phyloP scores from a whole-genome alignment of 768 basidiomycete genomes.

The Tephrocybe sp. region DNA sequence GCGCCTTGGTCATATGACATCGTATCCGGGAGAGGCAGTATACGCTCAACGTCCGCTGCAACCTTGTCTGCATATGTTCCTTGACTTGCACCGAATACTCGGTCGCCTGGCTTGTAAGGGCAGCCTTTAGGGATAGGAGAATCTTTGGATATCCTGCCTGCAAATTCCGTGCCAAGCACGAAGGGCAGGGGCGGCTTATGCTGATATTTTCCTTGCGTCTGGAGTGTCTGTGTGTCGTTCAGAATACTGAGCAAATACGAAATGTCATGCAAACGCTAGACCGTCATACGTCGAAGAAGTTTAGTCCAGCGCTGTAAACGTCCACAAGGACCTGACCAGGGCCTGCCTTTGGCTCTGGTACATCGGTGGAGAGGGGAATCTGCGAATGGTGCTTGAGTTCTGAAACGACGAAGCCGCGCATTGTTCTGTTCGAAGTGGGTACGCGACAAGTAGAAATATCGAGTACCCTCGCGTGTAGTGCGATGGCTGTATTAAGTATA shows the following conservation, averaged over 20 bases:
- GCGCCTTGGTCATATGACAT: slow-evolving; percentile 87
- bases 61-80: slow-evolving; percentile 83
- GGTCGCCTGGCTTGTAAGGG: slow-evolving; percentile 76
- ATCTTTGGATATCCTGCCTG: slow-evolving; percentile 67
- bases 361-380: slow-evolving; percentile 51
- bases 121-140: slow-evolving; percentile 83
- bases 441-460: too few species aligned
- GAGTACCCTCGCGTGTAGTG: too few species aligned
- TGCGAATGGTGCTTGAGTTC: slow-evolving; percentile 70
- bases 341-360: slow-evolving; percentile 55
- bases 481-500: background rate
- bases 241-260: background rate
- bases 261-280: background rate
- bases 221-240: slow-evolving; percentile 59
- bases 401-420: slow-evolving; percentile 79
- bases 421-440: slow-evolving; percentile 26
- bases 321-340: slow-evolving; percentile 69
- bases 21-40: slow-evolving; percentile 71
- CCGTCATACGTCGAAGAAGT: slow-evolving; percentile 68
- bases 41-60: slow-evolving; percentile 44
- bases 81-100: slow-evolving; percentile 82
- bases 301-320: slow-evolving; percentile 72
- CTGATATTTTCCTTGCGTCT: slow-evolving; percentile 90
- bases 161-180: slow-evolving; percentile 81
- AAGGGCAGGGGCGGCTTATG: slow-evolving; percentile 83